phyloP scores from a whole-genome alignment of 768 basidiomycete genomes.

The Termitomyces titanicus region DNA sequence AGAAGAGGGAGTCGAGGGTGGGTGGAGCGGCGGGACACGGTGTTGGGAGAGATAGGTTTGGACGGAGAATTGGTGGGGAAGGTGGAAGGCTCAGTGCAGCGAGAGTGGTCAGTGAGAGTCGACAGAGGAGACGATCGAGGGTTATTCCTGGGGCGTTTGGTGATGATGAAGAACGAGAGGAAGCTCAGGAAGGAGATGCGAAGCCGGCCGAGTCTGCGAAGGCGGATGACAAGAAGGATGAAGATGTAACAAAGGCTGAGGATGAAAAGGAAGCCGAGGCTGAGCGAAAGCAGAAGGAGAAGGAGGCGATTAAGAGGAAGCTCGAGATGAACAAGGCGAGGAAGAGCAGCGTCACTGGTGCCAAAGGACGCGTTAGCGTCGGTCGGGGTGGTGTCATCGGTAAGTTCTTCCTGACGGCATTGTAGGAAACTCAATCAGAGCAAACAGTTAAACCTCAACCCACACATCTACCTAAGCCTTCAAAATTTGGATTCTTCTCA shows the following conservation, averaged over 20 bases:
- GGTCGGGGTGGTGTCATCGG: conserved; percentile 36
- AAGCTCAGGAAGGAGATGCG: conserved; percentile 36
- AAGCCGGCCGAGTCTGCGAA: conserved; percentile 16
- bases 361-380: conserved; percentile 35
- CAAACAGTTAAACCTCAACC: conserved; percentile 34
- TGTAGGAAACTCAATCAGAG: not conserved
- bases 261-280: conserved; percentile 37
- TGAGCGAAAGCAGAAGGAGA: conserved; percentile 46
- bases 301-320: conserved; percentile 58
- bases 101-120: conserved; percentile 40
- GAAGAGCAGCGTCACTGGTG: conserved; percentile 55
- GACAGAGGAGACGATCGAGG: conserved; percentile 34
- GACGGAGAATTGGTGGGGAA: conserved; percentile 18
- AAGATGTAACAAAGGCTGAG: conserved; percentile 26
- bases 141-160: conserved; percentile 58
- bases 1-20: conserved; percentile 53
- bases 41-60: conserved; percentile 20
- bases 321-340: conserved; percentile 67
- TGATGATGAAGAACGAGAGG: conserved; percentile 40
- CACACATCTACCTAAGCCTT: conserved; percentile 31
- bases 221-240: conserved; percentile 10
- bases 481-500: conserved; percentile 68
- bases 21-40: conserved; percentile 19
- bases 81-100: conserved; percentile 29
- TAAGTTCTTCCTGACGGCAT: conserved; percentile 24